Percentiles rank a stretch among this genome's conserved stretches.
Evolutionary conservation across 2,329 filamentous ascomycete species (phyloP).

Genomic region (Neoscytalidium dimidiatum): DNA sequence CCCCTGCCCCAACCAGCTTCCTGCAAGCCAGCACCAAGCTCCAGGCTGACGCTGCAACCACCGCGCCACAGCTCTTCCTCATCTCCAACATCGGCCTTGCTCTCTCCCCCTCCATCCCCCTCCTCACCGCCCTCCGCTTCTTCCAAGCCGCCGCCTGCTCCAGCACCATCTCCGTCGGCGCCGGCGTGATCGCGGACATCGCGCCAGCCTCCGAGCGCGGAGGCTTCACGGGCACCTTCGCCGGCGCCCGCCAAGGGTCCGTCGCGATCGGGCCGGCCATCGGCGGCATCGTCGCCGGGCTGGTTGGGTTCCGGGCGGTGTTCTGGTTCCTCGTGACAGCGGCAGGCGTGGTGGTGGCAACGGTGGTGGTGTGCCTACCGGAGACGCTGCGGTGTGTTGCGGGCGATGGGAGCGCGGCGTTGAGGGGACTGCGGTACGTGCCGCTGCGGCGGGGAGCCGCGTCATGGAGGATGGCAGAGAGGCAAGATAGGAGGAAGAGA

Average conservation of each 20-base stretch:
- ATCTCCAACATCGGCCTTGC: conserved; percentile 47
- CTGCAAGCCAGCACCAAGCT: not conserved
- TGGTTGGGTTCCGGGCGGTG: conserved; percentile 53
- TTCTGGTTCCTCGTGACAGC: conserved; percentile 57
- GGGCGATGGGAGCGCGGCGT: conserved; percentile 22
- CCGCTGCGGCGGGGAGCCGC: conserved; percentile 3
- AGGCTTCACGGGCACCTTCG: conserved; percentile 44
- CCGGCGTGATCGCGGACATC: conserved; percentile 47
- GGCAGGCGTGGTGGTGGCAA: conserved; percentile 40
- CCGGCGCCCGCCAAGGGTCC: conserved; percentile 39
- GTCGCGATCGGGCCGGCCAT: conserved; percentile 52
- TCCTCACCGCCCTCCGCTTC: conserved; percentile 43
- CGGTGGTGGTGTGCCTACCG: conserved; percentile 37
- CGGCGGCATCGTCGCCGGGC: conserved; percentile 50
- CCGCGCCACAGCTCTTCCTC: conserved; percentile 28
- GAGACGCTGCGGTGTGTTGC: conserved; percentile 40
- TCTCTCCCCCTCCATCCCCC: conserved; percentile 38
- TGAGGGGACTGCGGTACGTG: not conserved
- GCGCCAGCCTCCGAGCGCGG: conserved; percentile 44
- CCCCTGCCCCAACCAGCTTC: not conserved
- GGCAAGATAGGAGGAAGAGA: not conserved
- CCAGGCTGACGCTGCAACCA: no score
- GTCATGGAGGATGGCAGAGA: not conserved
- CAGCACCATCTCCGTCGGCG: conserved; percentile 46
- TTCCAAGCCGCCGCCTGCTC: conserved; percentile 47